phyloP scores from a whole-genome alignment of 2,329 filamentous ascomycete genomes.

The Amphichorda felina region DNA sequence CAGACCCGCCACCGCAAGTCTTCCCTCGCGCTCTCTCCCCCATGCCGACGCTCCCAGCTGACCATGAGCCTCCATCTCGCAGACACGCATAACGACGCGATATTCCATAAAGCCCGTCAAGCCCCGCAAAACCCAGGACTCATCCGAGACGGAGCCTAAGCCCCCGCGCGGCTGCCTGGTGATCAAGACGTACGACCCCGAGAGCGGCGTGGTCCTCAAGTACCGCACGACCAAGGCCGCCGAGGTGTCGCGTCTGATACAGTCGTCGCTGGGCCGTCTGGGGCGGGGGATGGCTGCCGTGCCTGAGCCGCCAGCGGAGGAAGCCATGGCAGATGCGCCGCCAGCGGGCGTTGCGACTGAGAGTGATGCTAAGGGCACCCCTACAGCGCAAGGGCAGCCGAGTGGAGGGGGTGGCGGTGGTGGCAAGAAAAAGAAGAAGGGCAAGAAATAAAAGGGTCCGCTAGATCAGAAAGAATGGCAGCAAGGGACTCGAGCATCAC shows the following conservation, averaged over 20 bases:
- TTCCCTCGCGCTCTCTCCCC: neutral
- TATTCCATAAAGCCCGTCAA: conserved; percentile 56
- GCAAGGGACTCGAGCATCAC: too few relatives aligned
- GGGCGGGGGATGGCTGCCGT: conserved; percentile 57
- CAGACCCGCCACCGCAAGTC: conserved; percentile 66
- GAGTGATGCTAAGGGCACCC: conserved; percentile 6
- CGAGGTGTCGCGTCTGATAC: conserved; percentile 73
- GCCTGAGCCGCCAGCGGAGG: conserved; percentile 27
- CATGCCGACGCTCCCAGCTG: neutral
- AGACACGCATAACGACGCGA: conserved; percentile 88
- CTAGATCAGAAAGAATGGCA: too few relatives aligned
- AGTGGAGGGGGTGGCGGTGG: conserved; percentile 21
- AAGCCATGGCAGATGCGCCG: conserved; percentile 27
- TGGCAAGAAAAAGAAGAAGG: conserved; percentile 60
- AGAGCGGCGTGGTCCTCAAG: conserved; percentile 72
- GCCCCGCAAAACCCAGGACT: conserved; percentile 10
- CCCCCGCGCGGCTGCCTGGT: conserved; percentile 58
- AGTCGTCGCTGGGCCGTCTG: conserved; percentile 58
- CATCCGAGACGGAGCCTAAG: conserved; percentile 21
- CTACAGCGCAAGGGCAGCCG: conserved; percentile 14
- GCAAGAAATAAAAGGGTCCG: conserved; percentile 42
- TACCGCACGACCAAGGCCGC: conserved; percentile 86
- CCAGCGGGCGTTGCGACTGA: conserved; percentile 7
- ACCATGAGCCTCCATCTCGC: conserved; percentile 5
- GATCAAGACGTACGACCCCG: conserved; percentile 82